phyloP scores from a whole-genome alignment of 495 filamentous ascomycete genomes.

The Lasiosphaeria hispida region DNA sequence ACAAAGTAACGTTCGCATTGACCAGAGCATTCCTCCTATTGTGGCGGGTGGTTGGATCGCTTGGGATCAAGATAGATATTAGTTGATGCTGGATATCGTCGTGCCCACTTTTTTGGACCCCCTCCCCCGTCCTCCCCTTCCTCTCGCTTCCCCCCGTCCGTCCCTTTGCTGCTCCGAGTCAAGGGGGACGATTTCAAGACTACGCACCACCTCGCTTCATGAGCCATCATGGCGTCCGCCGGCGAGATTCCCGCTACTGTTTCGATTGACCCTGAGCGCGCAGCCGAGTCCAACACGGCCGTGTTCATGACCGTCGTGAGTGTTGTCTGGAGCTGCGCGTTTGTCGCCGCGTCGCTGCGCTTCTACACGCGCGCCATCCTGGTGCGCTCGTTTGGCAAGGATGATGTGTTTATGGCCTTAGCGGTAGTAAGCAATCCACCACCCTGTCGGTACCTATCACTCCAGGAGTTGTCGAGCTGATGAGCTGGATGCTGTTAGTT shows the following conservation, averaged over 20 bases:
- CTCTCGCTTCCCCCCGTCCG: neutral
- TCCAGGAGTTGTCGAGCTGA: neutral
- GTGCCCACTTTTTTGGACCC: slow-evolving; percentile 15
- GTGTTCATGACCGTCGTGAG: slow-evolving; percentile 21
- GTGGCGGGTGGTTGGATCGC: neutral
- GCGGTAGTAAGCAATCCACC: slow-evolving; percentile 20
- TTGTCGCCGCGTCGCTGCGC: slow-evolving; percentile 24
- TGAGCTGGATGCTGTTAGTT: slow-evolving; percentile 11
- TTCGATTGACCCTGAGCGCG: slow-evolving; percentile 18
- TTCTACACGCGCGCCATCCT: slow-evolving; percentile 36
- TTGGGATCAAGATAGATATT: neutral
- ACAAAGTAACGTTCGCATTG: slow-evolving; percentile 10
- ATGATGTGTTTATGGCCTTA: slow-evolving; percentile 50
- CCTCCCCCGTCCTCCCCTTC: neutral
- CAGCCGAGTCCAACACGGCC: slow-evolving; percentile 22
- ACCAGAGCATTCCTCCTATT: neutral
- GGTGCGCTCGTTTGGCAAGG: slow-evolving; percentile 35
- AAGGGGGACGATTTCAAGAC: neutral
- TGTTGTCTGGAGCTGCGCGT: slow-evolving; percentile 19
- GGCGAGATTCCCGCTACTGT: neutral
- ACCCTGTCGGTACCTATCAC: no score
- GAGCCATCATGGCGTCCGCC: slow-evolving; percentile 5
- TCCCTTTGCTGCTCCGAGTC: neutral
- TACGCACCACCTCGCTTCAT: neutral
- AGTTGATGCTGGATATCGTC: slow-evolving; percentile 5